A percentile compares a stretch with the other conserved stretches of the same genome.
These are phyloP conservation scores for Globomyces sp. DNA, from an alignment of 371 early-diverging fungal genomes.

Conservation along the genomic window DNA sequence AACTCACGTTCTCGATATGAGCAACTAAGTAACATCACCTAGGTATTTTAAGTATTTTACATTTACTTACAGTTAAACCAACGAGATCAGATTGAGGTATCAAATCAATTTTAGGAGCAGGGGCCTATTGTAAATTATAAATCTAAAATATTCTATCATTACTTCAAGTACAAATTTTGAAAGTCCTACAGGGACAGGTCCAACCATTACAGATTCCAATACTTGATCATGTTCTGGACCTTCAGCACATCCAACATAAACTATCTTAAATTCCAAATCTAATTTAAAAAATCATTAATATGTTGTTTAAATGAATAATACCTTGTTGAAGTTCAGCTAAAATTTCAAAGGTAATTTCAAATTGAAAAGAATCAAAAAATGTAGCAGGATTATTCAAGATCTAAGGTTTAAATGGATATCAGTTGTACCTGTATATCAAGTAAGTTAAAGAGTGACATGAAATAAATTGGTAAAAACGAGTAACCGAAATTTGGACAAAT, in stretches of 20 bases:
- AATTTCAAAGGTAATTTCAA: conserved; percentile 97
- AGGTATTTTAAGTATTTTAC: background rate
- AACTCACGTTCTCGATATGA: conserved; percentile 87
- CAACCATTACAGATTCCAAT: conserved; percentile 92
- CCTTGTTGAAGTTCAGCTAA: conserved; percentile 83
- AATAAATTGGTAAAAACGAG: background rate
- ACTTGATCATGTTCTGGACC: conserved; percentile 84
- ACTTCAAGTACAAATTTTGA: conserved; percentile 92
- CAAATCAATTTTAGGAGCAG: conserved; percentile 16
- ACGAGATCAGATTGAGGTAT: conserved; percentile 71
- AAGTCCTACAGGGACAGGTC: conserved; percentile 95
- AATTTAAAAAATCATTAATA: background rate
- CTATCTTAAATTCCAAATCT: conserved; percentile 96
- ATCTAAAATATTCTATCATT: conserved; percentile 18
- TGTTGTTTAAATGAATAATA: conserved; percentile 32
- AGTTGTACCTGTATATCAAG: background rate
- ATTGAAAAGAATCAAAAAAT: conserved; percentile 77
- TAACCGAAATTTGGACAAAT: background rate
- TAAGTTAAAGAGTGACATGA: conserved; percentile 11
- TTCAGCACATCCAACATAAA: conserved; percentile 91
- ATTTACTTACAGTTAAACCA: conserved; percentile 61
- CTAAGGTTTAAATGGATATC: conserved; percentile 24
- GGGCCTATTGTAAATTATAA: conserved; percentile 9
- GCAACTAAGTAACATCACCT: conserved; percentile 83
- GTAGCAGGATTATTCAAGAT: conserved; percentile 80